Percentiles rank a stretch among this genome's conserved stretches.
These are phyloP conservation scores for Cenococcum geophilum DNA, from an alignment of 495 filamentous ascomycete genomes.

Conservation along the genomic window DNA sequence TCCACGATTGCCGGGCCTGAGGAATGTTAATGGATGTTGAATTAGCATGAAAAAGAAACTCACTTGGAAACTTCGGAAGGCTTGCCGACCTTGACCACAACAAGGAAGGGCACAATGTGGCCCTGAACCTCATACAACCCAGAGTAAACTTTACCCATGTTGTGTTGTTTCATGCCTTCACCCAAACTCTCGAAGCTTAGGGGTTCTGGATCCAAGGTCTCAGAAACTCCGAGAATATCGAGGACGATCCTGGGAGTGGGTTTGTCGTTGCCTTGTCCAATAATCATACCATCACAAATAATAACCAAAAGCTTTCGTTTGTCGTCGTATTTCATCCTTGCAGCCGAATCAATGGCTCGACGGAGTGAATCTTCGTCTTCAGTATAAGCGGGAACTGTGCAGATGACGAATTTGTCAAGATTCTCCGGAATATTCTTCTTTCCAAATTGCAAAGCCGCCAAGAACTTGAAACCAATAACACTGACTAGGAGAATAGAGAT, in stretches of 20 bases:
- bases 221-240: slow-evolving; percentile 91
- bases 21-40: background rate
- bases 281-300: slow-evolving; percentile 98
- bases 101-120: slow-evolving; percentile 95
- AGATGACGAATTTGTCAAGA: slow-evolving; percentile 96
- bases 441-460: slow-evolving; percentile 90
- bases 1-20: slow-evolving; percentile 91
- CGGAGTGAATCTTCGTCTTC: slow-evolving; percentile 97
- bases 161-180: slow-evolving; percentile 95
- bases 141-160: slow-evolving; percentile 98
- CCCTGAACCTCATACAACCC: slow-evolving; percentile 96
- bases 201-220: slow-evolving; percentile 91
- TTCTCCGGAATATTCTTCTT: slow-evolving; percentile 89
- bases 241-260: slow-evolving; percentile 94
- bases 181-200: slow-evolving; percentile 95
- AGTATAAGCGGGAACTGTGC: slow-evolving; percentile 94
- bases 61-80: slow-evolving; percentile 80
- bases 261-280: slow-evolving; percentile 94
- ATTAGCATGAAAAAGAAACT: slow-evolving; percentile 10
- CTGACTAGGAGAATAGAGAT: slow-evolving; percentile 73
- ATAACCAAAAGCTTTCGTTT: slow-evolving; percentile 94
- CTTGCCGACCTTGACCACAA: slow-evolving; percentile 95
- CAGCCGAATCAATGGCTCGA: slow-evolving; percentile 92
- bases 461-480: slow-evolving; percentile 92
- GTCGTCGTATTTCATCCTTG: slow-evolving; percentile 94